These are phyloP conservation scores for Biscogniauxia mediterranea DNA, from an alignment of 2,329 filamentous ascomycete species.

Conservation along the genomic window DNA sequence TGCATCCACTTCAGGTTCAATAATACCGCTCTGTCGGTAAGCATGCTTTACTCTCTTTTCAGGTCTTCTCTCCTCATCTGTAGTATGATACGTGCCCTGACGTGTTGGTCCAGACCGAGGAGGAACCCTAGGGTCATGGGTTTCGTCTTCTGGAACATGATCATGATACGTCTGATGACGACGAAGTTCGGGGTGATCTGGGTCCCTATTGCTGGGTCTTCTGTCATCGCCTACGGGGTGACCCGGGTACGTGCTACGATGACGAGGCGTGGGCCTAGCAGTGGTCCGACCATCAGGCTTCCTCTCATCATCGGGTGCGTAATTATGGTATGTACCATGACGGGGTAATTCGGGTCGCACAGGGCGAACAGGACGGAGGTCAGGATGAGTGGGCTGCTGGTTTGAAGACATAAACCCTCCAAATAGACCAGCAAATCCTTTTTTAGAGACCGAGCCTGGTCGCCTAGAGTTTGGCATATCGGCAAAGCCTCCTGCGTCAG, in stretches of 20 bases:
- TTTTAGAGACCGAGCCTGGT: slow-evolving; percentile 61
- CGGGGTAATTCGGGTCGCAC: neutral
- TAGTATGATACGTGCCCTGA: slow-evolving; percentile 48
- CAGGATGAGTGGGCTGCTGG: slow-evolving; percentile 41
- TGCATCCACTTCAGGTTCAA: slow-evolving; percentile 45
- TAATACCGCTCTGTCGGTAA: slow-evolving; percentile 43
- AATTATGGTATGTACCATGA: neutral
- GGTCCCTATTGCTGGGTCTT: neutral
- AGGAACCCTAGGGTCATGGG: neutral
- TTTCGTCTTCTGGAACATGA: neutral
- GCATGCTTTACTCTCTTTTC: slow-evolving; percentile 36
- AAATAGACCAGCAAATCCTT: slow-evolving; percentile 61
- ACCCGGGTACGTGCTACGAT: neutral
- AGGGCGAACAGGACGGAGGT: slow-evolving; percentile 25
- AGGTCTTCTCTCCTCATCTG: slow-evolving; percentile 48
- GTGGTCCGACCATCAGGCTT: neutral
- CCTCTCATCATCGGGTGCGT: neutral
- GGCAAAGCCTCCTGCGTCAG: slow-evolving; percentile 47
- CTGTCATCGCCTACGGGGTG: neutral
- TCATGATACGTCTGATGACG: neutral
- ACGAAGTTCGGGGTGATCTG: neutral
- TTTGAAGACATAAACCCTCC: slow-evolving; percentile 50
- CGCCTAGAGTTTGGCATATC: slow-evolving; percentile 56
- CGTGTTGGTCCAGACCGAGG: slow-evolving; percentile 45
- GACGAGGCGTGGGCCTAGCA: neutral